A percentile compares a stretch with the other conserved stretches of the same genome.
phyloP scores from a whole-genome alignment of 1,139 yeast genomes.

The Debaryomyces subglobosus region DNA sequence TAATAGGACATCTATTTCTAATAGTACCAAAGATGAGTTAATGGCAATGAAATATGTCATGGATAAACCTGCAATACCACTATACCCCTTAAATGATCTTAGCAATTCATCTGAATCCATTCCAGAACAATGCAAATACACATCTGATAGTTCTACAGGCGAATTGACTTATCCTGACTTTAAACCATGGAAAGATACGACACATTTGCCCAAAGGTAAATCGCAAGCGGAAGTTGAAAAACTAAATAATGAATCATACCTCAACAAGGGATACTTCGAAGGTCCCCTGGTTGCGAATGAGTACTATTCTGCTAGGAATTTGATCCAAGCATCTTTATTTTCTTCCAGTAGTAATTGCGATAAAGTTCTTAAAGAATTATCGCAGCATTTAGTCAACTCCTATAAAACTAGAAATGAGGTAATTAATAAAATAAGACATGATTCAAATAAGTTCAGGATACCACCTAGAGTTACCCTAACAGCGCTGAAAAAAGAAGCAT shows the following conservation, averaged over 20 bases:
- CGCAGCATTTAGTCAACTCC: conserved; percentile 61
- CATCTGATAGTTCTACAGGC: conserved; percentile 4
- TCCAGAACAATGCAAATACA: background rate
- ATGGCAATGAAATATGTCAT: conserved; percentile 39
- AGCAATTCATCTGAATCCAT: conserved; percentile 13
- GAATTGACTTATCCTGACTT: conserved; percentile 67
- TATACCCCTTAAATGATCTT: conserved; percentile 40
- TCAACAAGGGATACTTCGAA: conserved; percentile 51
- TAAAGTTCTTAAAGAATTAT: conserved; percentile 42
- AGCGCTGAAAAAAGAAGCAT: conserved; percentile 78
- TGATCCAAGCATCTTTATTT: conserved; percentile 47
- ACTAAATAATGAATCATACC: conserved; percentile 34
- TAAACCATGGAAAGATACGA: conserved; percentile 72
- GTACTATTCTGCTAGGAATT: conserved; percentile 55
- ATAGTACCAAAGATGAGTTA: conserved; percentile 38
- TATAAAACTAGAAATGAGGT: conserved; percentile 64
- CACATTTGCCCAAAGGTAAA: conserved; percentile 45
- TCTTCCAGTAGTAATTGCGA: conserved; percentile 43
- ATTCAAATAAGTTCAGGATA: conserved; percentile 61
- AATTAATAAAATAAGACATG: conserved; percentile 60
- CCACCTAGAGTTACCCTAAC: conserved; percentile 91
- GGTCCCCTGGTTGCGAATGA: conserved; percentile 61
- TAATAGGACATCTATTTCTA: conserved; percentile 27
- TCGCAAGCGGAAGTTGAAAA: conserved; percentile 28
- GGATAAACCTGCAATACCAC: conserved; percentile 36